Conservation (phyloP, 768 basidiomycete species). For the Trametes coccinea region DNA sequence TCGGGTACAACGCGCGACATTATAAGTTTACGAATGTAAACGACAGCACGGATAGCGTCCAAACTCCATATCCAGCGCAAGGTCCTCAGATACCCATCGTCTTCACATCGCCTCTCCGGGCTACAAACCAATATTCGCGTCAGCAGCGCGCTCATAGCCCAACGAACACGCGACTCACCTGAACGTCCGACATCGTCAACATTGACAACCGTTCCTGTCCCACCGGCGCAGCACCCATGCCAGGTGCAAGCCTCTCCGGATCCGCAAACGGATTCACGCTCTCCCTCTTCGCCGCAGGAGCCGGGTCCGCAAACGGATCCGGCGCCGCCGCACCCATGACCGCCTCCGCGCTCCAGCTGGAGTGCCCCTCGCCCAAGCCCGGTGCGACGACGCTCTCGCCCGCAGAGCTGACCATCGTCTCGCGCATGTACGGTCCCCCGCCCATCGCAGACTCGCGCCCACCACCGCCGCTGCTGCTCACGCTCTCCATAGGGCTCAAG, state of each 20-base stretch:
- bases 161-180: not conserved
- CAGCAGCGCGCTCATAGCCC: not conserved
- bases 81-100: too few species aligned
- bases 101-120: constrained; percentile 16
- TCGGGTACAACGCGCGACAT: too few species aligned
- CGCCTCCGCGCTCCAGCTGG: constrained; percentile 18
- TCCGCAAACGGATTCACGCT: constrained; percentile 15
- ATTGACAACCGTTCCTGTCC: constrained; percentile 7
- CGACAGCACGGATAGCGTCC: not conserved
- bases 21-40: not conserved
- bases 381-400: constrained; percentile 10
- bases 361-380: not conserved
- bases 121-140: not conserved
- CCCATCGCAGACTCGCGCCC: not conserved
- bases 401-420: constrained; percentile 15
- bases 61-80: too few species aligned
- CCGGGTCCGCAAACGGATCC: constrained; percentile 10
- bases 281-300: not conserved
- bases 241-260: not conserved
- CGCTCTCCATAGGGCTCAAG: constrained; percentile 5
- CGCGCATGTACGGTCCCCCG: constrained; percentile 11
- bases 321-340: not conserved
- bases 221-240: not conserved
- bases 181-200: constrained; percentile 4
- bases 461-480: not conserved